Base-by-base conservation (phyloP, 2,329 filamentous ascomycete species). In the Pseudogymnoascus verrucosus region DNA sequence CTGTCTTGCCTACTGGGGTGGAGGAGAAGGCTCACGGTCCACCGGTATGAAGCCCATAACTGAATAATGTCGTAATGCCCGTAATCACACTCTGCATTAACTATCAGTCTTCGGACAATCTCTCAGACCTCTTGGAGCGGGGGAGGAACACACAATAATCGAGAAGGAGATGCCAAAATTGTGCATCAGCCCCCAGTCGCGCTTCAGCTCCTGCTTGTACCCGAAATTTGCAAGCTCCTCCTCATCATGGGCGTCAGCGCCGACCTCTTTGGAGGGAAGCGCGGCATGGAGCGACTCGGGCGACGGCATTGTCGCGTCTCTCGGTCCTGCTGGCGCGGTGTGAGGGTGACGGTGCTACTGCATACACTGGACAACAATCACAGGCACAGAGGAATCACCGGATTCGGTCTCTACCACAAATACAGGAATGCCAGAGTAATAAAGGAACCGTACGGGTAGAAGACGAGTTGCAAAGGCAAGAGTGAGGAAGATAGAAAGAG, bases 151-250 rank as follows among this genome's bases (percentile, higher is more conserved):
- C 69, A 83, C 80, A 70, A 86, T 85, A 68, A 86, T 85, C 5
- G 82, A 84, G 70, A 85, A 86, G 0, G 82, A 85, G 5, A 85
- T 81, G 28, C 83, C 83, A 74, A 86, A 86, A 69, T 85, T 86
- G 68, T 86, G 83, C 61, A 80, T 74, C 65, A 85, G 68, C 4
- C 80, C 79, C 83, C 83, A 86, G 70, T 84, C 81, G 60, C 83
- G 76, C 37, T 79, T 78, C 66, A 86, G 71, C 68, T 85, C 83
- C 65, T 86, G 83, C 70, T 83, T 81, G 71, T 86, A 87, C 1
- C 84, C 84, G 68, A 86, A 78, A 66, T 82, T 78, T 3, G 80
- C 82, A 62, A 85, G 73, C 14, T 78, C 78, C 63, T 77, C 74
- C 69, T 83, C 82, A 71, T 84, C 82, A n/a, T 40, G 31, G 1